Conservation (phyloP, 169 alveolate species). For the Amoebophrya sp. region DNA sequence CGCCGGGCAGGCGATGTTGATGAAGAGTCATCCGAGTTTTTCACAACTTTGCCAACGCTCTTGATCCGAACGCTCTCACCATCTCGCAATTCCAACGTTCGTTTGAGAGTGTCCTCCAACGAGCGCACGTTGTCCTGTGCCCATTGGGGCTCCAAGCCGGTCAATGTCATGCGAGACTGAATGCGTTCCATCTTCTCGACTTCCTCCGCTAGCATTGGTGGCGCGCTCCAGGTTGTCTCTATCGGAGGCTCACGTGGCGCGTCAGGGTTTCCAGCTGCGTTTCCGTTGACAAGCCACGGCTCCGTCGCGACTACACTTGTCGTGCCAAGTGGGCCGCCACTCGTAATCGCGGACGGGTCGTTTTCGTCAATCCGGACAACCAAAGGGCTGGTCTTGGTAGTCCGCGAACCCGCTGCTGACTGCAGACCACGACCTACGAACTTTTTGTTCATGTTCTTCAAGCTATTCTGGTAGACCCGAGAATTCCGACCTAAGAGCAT, state of each 20-base stretch:
- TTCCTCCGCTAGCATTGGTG: background rate
- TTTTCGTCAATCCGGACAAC: background rate
- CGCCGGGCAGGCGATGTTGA: no score
- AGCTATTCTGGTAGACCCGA: no score
- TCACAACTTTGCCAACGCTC: background rate
- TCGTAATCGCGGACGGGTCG: background rate
- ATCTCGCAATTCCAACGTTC: background rate
- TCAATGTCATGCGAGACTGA: background rate
- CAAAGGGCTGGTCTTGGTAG: background rate
- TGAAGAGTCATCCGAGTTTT: background rate
- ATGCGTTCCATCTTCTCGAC: background rate
- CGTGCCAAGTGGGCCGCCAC: no score
- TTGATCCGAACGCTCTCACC: background rate
- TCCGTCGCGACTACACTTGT: no score
- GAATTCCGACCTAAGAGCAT: background rate
- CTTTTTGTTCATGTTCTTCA: no score
- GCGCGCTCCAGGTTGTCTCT: constrained; percentile 1
- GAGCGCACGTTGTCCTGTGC: background rate
- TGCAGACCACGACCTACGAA: background rate
- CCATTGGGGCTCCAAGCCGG: background rate
- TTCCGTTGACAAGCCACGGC: no score
- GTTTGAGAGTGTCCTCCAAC: background rate
- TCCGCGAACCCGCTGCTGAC: background rate
- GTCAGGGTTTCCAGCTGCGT: background rate
- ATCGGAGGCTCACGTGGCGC: background rate